These are phyloP conservation scores for Artomyces pyxidatus DNA, from an alignment of 768 basidiomycete genomes.

Conservation along the genomic window DNA sequence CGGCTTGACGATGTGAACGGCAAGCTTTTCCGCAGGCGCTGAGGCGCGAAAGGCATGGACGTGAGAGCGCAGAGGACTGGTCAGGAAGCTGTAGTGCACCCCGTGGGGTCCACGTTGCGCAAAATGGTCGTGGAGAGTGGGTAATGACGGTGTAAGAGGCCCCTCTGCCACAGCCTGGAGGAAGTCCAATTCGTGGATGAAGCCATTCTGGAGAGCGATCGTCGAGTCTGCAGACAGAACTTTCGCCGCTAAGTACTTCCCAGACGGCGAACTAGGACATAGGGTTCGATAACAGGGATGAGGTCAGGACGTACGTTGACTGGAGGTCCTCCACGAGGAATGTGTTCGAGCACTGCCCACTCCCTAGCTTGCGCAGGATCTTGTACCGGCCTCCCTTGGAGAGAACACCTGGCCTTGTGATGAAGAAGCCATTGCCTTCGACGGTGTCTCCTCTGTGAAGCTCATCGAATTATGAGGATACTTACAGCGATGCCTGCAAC, in stretches of 20 bases:
- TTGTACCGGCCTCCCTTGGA: background rate
- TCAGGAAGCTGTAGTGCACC: background rate
- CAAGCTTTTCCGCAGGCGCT: background rate
- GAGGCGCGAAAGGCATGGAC: background rate
- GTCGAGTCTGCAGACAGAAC: background rate
- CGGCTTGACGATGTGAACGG: background rate
- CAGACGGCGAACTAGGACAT: background rate
- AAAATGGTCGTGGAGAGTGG: background rate
- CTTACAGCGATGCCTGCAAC: no score
- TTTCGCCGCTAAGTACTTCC: background rate
- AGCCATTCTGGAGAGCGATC: background rate
- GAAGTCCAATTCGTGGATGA: background rate
- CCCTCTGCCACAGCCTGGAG: background rate
- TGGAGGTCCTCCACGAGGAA: background rate
- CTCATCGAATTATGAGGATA: constrained; percentile 11
- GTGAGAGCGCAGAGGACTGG: background rate
- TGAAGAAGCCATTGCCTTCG: background rate
- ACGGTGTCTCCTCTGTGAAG: background rate
- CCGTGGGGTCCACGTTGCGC: background rate
- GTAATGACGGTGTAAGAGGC: background rate
- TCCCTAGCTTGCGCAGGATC: background rate
- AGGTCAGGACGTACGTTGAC: background rate
- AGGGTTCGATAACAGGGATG: background rate
- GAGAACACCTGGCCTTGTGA: background rate
- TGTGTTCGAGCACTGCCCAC: background rate